These are phyloP conservation scores for Rubia peregrina DNA, from an alignment of 305 asterid genomes.

Conservation along the genomic window DNA sequence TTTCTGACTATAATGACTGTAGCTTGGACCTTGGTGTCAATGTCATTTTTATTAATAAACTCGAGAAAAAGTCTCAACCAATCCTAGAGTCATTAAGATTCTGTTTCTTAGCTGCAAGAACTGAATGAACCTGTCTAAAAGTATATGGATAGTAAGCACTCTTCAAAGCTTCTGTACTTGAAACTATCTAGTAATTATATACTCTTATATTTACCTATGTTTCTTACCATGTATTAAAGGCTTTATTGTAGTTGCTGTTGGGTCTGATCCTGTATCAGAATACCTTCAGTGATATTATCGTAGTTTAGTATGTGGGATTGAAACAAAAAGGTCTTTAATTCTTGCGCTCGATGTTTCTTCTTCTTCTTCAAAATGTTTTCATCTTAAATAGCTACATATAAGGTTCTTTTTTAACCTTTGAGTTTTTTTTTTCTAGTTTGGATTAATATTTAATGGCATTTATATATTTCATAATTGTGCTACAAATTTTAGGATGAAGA, in stretches of 20 bases:
- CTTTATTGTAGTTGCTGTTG: not conserved
- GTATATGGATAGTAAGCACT: not conserved
- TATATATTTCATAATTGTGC: constrained; percentile 20
- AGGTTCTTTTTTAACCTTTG: not conserved
- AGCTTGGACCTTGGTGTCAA: not conserved
- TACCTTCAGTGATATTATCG: not conserved
- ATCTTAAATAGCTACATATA: not conserved
- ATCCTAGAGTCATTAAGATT: not conserved
- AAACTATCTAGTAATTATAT: not conserved
- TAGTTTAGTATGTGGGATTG: not conserved
- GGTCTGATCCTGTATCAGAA: too few species aligned
- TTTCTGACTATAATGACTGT: not conserved
- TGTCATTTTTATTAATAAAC: not conserved
- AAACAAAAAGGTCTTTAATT: not conserved
- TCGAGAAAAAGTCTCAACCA: not conserved
- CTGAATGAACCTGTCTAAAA: not conserved
- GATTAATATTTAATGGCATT: constrained; percentile 3
- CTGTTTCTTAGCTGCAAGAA: not conserved
- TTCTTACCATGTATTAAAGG: not conserved
- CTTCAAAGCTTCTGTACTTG: not conserved
- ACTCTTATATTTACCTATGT: not conserved
- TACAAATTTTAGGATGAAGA: constrained; percentile 74
- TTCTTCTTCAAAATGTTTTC: not conserved
- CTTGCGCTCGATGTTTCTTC: not conserved
- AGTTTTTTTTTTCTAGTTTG: not conserved